phyloP scores from a whole-genome alignment of 306 rosid species.

The Dryas alaskensis region DNA sequence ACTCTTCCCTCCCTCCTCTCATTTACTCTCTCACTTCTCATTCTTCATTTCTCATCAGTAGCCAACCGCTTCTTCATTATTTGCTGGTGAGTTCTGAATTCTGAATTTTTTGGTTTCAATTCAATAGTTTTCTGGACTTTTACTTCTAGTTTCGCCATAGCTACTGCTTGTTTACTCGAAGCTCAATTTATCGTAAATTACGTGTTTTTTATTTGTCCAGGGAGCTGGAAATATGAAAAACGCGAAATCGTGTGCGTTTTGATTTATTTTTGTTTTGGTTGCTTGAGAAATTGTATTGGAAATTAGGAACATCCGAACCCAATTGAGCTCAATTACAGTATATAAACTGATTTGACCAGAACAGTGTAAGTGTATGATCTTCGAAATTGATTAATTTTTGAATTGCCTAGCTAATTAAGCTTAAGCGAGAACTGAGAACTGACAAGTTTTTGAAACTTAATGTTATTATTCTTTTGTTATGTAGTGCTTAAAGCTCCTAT shows the following conservation, averaged over 20 bases:
- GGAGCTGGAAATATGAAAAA: neutral
- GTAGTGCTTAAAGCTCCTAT: slow-evolving; percentile 33
- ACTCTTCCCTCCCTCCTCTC: neutral
- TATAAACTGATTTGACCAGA: neutral
- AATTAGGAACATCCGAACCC: neutral
- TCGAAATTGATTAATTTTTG: neutral
- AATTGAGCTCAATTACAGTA: neutral
- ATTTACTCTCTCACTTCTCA: too few species aligned
- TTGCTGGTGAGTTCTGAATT: slow-evolving; percentile 32
- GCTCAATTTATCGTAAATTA: neutral
- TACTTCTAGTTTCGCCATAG: neutral
- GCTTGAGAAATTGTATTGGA: neutral
- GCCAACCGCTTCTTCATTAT: slow-evolving; percentile 1
- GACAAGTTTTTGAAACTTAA: neutral
- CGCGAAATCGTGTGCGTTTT: neutral
- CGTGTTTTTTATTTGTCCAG: neutral
- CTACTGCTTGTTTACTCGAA: neutral
- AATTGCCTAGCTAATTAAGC: neutral
- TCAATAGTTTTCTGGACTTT: neutral
- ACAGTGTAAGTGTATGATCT: neutral
- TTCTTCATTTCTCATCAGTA: too few species aligned
- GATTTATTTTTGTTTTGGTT: neutral
- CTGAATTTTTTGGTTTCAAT: neutral
- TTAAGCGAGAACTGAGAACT: neutral
- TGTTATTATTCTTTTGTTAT: neutral